Conservation (phyloP, 768 basidiomycete species). For the Wakefieldia striispora region DNA sequence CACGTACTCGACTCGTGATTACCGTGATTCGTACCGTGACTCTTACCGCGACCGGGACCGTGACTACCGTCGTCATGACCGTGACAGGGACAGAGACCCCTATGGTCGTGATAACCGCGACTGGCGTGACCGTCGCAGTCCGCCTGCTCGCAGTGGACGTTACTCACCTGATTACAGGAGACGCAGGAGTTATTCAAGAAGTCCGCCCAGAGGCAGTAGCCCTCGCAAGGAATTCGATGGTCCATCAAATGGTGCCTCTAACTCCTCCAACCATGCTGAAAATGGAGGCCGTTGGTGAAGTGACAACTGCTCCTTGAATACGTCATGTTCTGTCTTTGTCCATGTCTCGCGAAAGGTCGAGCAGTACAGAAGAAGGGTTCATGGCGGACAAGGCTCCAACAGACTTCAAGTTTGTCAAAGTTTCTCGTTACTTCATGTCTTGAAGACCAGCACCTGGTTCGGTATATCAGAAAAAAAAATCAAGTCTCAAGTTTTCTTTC, state of each 20-base stretch:
- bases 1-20: slow-evolving; percentile 43
- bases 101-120: slow-evolving; percentile 72
- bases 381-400: slow-evolving; percentile 37
- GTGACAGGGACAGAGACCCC: slow-evolving; percentile 54
- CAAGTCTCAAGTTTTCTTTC: slow-evolving; percentile 69
- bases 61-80: slow-evolving; percentile 38
- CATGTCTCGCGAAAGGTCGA: slow-evolving; percentile 40
- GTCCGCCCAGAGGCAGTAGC: slow-evolving; percentile 73
- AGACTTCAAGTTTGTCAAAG: slow-evolving; percentile 48
- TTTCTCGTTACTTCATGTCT: slow-evolving; percentile 48
- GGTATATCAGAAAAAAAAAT: slow-evolving; percentile 53
- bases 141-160: slow-evolving; percentile 60
- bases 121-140: slow-evolving; percentile 81
- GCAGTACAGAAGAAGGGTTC: slow-evolving; percentile 43
- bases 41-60: slow-evolving; percentile 47
- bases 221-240: slow-evolving; percentile 50
- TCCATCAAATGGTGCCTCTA: slow-evolving; percentile 38
- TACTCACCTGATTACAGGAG: slow-evolving; percentile 78
- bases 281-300: slow-evolving; percentile 62
- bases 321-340: slow-evolving; percentile 28
- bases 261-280: slow-evolving; percentile 38
- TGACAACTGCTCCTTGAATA: slow-evolving; percentile 14
- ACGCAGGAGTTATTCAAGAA: slow-evolving; percentile 76
- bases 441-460: slow-evolving; percentile 49
- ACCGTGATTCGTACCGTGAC: slow-evolving; percentile 45